These are phyloP conservation scores for Phaeosphaeria sp. DNA, from an alignment of 2,329 filamentous ascomycete species.

Conservation along the genomic window DNA sequence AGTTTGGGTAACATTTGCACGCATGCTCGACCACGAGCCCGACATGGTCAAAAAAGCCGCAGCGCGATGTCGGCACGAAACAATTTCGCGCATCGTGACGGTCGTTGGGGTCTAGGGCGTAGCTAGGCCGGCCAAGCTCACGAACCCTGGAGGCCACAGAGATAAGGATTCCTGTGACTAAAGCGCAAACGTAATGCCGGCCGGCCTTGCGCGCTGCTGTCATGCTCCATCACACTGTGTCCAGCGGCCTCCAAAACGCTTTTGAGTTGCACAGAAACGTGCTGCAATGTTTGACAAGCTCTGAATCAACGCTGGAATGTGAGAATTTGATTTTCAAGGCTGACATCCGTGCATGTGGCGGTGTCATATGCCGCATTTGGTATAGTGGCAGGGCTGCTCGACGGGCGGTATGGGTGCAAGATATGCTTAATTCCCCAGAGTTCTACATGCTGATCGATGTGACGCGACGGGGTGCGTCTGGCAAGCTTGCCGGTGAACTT, in stretches of 20 bases:
- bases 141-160: constrained; percentile 8
- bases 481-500: background rate
- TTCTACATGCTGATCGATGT: constrained; percentile 32
- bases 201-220: constrained; percentile 23
- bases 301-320: background rate
- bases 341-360: constrained; percentile 30
- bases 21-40: constrained; percentile 11
- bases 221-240: constrained; percentile 15
- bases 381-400: constrained; percentile 27
- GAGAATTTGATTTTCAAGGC: background rate
- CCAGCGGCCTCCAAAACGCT: background rate
- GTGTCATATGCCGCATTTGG: constrained; percentile 32
- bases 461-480: constrained; percentile 14
- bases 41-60: constrained; percentile 30
- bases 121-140: background rate
- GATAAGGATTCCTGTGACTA: constrained; percentile 41
- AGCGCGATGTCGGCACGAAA: constrained; percentile 40
- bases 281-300: background rate
- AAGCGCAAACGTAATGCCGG: constrained; percentile 41
- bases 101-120: constrained; percentile 27
- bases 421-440: constrained; percentile 36
- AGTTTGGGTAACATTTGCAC: constrained; percentile 18
- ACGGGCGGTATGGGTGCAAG: constrained; percentile 28
- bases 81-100: constrained; percentile 22
- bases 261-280: background rate